Conservation (phyloP, 2,329 filamentous ascomycete species). For the Ceratocystis cubensis region DNA sequence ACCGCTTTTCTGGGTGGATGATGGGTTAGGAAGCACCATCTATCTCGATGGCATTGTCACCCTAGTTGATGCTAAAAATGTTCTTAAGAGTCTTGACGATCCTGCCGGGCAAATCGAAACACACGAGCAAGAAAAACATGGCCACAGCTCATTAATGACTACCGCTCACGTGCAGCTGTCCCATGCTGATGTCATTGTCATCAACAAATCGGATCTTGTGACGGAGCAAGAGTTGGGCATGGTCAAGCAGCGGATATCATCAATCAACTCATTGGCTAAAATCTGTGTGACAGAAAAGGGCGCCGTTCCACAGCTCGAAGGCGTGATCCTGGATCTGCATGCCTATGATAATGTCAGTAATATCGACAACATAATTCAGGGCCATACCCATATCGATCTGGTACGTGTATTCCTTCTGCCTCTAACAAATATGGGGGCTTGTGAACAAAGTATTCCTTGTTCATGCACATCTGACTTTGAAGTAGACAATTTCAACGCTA, state of each 20-base stretch:
- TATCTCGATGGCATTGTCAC: slow-evolving; percentile 96
- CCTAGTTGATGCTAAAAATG: slow-evolving; percentile 87
- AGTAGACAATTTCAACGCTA: slow-evolving; percentile 70
- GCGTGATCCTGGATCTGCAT: slow-evolving; percentile 76
- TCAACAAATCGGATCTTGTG: slow-evolving; percentile 89
- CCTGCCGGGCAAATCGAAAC: slow-evolving; percentile 42
- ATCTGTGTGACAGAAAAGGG: slow-evolving; percentile 72
- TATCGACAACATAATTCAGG: slow-evolving; percentile 59
- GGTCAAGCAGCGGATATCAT: slow-evolving; percentile 58
- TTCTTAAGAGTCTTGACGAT: slow-evolving; percentile 70
- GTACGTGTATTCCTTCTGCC: slow-evolving; percentile 35
- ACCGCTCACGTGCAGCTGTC: slow-evolving; percentile 94
- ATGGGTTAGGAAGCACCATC: slow-evolving; percentile 86
- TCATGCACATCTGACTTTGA: background rate
- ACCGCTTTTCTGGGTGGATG: slow-evolving; percentile 94
- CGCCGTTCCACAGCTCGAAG: slow-evolving; percentile 68
- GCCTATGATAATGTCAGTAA: slow-evolving; percentile 76
- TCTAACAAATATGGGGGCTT: background rate
- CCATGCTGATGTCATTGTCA: slow-evolving; percentile 84
- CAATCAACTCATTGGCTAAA: slow-evolving; percentile 82
- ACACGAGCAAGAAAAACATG: slow-evolving; percentile 41
- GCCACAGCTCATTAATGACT: slow-evolving; percentile 61
- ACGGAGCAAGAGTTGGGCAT: slow-evolving; percentile 51
- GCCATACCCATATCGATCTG: slow-evolving; percentile 82
- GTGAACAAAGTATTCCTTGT: background rate